Evolutionary conservation across 139 green algal species (phyloP).

Genomic region (Auxenochlorella protothecoides): DNA sequence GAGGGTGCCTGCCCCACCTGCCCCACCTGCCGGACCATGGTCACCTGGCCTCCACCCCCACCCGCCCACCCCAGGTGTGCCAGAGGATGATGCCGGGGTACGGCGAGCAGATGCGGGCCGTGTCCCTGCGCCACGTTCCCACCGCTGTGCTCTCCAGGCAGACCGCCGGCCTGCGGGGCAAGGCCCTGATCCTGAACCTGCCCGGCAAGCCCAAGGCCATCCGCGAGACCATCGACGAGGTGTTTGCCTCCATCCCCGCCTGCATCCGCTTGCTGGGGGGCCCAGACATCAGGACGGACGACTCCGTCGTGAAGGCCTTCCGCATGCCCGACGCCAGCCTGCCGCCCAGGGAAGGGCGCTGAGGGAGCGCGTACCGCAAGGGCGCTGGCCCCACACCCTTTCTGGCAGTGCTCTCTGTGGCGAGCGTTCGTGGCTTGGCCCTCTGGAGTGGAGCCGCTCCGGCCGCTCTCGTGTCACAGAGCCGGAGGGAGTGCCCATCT

Average conservation of each 20-base stretch:
- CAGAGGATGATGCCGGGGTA: constrained; percentile 82
- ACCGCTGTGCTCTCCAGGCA: constrained; percentile 86
- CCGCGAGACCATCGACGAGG: constrained; percentile 83
- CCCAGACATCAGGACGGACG: constrained; percentile 70
- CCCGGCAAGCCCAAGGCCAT: constrained; percentile 90
- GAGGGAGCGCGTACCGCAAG: no score
- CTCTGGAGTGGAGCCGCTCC: no score
- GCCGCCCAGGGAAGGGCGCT: no score
- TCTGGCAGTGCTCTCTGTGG: neutral
- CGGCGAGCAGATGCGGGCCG: constrained; percentile 85
- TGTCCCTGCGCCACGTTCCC: constrained; percentile 76
- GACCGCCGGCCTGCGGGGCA: constrained; percentile 74
- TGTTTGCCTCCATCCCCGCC: constrained; percentile 76
- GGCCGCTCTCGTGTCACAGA: no score
- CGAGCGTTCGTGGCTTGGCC: neutral
- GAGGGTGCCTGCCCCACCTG: no score
- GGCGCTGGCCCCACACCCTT: no score
- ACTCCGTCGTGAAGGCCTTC: constrained; percentile 70
- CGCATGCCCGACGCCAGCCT: constrained; percentile 6
- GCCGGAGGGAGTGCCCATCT: no score
- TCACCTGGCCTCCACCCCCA: no score
- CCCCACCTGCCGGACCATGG: no score
- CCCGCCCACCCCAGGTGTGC: constrained; percentile 45
- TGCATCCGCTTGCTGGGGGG: constrained; percentile 76
- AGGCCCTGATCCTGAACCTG: constrained; percentile 79